phyloP scores from a whole-genome alignment of 1,139 yeast species.

The Wickerhamomyces sp. region DNA sequence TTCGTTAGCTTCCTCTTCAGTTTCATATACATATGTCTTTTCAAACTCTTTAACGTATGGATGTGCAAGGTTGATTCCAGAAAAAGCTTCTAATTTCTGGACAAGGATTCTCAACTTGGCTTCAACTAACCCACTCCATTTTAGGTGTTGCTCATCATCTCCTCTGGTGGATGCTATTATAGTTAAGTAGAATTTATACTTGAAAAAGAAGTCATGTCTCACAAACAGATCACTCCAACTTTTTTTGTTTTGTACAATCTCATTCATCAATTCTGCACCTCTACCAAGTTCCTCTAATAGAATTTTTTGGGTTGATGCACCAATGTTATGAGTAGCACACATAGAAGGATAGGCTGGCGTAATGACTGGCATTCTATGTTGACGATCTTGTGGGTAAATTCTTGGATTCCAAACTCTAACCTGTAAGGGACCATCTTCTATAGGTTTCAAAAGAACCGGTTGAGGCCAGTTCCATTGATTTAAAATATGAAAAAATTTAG shows the following conservation, averaged over 20 bases:
- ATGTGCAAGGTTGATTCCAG: constrained; percentile 79
- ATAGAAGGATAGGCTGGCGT: constrained; percentile 99
- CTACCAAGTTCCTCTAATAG: constrained; percentile 72
- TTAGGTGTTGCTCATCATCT: constrained; percentile 71
- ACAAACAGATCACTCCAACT: constrained; percentile 72
- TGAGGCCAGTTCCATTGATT: constrained; percentile 98
- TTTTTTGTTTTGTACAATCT: constrained; percentile 59
- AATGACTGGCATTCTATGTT: constrained; percentile 96
- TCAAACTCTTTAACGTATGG: constrained; percentile 83
- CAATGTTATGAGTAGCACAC: constrained; percentile 98
- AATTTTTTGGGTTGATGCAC: constrained; percentile 78
- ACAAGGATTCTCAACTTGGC: constrained; percentile 79
- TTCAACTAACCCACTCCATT: constrained; percentile 92
- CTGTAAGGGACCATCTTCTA: constrained; percentile 96
- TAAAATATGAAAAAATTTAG: constrained; percentile 81
- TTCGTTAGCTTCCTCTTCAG: constrained; percentile 49
- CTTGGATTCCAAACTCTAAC: constrained; percentile 97
- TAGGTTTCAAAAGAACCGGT: constrained; percentile 85
- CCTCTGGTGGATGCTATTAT: constrained; percentile 74
- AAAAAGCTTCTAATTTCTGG: constrained; percentile 70
- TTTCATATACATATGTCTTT: constrained; percentile 46
- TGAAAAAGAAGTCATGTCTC: constrained; percentile 76
- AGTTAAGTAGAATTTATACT: constrained; percentile 82
- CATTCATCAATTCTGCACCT: constrained; percentile 67
- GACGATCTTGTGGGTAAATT: constrained; percentile 79